phyloP scores from a whole-genome alignment of 2,329 filamentous ascomycete species.

The Hypoxylon sp. region DNA sequence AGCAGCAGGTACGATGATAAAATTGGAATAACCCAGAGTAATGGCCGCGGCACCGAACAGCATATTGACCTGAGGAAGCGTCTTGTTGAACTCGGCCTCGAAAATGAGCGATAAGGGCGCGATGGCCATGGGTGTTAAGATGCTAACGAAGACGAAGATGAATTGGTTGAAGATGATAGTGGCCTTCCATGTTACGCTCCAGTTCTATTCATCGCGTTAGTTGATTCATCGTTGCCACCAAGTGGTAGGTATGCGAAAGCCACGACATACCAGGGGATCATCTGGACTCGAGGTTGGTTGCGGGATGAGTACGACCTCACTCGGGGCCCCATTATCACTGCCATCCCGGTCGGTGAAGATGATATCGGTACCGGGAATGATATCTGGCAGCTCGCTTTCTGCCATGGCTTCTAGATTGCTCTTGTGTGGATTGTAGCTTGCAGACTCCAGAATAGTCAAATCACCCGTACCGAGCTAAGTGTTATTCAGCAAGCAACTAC shows the following conservation, averaged over 20 bases:
- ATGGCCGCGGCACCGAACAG: constrained; percentile 55
- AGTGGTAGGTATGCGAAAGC: not conserved
- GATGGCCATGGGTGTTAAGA: constrained; percentile 56
- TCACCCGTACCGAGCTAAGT: not conserved
- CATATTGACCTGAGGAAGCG: constrained; percentile 54
- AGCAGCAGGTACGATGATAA: constrained; percentile 54
- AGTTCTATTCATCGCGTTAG: constrained; percentile 50
- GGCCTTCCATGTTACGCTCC: constrained; percentile 53
- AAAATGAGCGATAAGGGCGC: constrained; percentile 56
- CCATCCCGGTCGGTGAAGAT: constrained; percentile 36
- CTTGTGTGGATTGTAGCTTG: not conserved
- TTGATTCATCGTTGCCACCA: not conserved
- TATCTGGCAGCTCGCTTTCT: constrained; percentile 28
- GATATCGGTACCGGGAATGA: constrained; percentile 47
- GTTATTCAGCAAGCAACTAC: not conserved
- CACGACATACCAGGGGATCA: constrained; percentile 46
- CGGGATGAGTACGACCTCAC: constrained; percentile 48
- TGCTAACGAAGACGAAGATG: constrained; percentile 55
- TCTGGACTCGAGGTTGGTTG: constrained; percentile 46
- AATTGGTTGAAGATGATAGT: constrained; percentile 54
- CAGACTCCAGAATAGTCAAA: not conserved
- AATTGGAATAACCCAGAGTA: constrained; percentile 55
- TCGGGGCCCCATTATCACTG: constrained; percentile 13
- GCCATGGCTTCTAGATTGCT: constrained; percentile 24
- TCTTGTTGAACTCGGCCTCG: constrained; percentile 54